phyloP scores from a whole-genome alignment of 2,329 filamentous ascomycete species.

The Fusarium gaditjirri region DNA sequence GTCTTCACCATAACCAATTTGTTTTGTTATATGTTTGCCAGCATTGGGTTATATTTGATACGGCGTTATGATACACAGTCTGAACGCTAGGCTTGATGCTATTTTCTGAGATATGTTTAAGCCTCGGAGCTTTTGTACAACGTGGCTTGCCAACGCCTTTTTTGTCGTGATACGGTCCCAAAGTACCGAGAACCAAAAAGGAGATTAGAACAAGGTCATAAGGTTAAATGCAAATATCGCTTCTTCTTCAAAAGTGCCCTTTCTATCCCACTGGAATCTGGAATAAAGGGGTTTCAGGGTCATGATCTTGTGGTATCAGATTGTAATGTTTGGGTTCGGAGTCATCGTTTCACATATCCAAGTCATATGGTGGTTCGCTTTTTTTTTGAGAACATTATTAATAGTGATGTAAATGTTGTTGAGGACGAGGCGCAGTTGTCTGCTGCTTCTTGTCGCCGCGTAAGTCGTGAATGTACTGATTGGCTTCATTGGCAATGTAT shows the following conservation, averaged over 20 bases:
- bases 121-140: no score
- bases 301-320: neutral
- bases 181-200: neutral
- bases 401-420: neutral
- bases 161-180: neutral
- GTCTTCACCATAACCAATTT: no score
- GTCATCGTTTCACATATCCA: neutral
- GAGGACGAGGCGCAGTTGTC: neutral
- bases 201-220: neutral
- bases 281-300: no score
- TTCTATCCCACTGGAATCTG: no score
- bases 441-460: neutral
- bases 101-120: no score
- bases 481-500: slow-evolving; percentile 35
- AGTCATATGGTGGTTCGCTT: neutral
- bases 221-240: neutral
- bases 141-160: no score
- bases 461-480: slow-evolving; percentile 18
- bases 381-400: neutral
- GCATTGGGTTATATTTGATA: no score
- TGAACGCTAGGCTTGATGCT: no score
- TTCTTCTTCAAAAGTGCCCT: neutral
- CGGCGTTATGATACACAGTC: no score
- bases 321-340: neutral
- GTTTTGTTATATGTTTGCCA: no score